Conservation (phyloP, 495 filamentous ascomycete genomes). For the Lepraria neglecta region DNA sequence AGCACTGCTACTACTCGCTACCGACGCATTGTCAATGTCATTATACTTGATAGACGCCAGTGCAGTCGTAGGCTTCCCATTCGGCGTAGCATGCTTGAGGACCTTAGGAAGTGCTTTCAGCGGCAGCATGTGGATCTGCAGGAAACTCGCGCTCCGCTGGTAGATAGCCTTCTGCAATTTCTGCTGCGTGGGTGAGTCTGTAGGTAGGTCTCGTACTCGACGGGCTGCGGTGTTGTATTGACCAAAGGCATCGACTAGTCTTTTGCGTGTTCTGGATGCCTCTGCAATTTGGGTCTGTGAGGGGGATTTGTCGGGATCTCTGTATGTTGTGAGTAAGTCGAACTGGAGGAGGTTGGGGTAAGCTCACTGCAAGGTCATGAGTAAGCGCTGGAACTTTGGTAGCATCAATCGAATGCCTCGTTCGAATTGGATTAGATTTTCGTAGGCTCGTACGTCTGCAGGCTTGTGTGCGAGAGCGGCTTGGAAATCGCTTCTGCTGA, state of each 20-base stretch:
- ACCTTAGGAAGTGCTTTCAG: conserved; percentile 80
- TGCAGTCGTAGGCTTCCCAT: conserved; percentile 42
- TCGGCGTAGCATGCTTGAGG: conserved; percentile 56
- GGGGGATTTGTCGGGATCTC: conserved; percentile 66
- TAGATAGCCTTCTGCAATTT: conserved; percentile 80
- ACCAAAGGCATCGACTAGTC: conserved; percentile 81
- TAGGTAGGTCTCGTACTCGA: conserved; percentile 72
- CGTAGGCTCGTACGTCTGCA: conserved; percentile 73
- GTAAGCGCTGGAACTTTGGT: conserved; percentile 78
- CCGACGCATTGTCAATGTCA: conserved; percentile 54
- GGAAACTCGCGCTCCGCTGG: conserved; percentile 72
- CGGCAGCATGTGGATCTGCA: conserved; percentile 88
- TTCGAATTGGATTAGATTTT: conserved; percentile 84
- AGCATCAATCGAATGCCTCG: conserved; percentile 76
- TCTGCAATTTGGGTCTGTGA: conserved; percentile 70
- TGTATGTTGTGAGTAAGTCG: conserved; percentile 36
- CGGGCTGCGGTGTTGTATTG: conserved; percentile 84
- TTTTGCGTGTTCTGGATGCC: conserved; percentile 83
- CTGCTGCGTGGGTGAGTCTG: conserved; percentile 63
- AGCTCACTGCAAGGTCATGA: conserved; percentile 58
- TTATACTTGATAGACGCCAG: conserved; percentile 57
- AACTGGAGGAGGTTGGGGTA: background rate
- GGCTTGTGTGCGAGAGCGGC: conserved; percentile 61
- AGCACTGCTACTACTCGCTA: conserved; percentile 55
- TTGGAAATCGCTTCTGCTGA: conserved; percentile 76